These are phyloP conservation scores for Calocybe gambosa DNA, from an alignment of 1,284 basidiomycete genomes.

Conservation along the genomic window DNA sequence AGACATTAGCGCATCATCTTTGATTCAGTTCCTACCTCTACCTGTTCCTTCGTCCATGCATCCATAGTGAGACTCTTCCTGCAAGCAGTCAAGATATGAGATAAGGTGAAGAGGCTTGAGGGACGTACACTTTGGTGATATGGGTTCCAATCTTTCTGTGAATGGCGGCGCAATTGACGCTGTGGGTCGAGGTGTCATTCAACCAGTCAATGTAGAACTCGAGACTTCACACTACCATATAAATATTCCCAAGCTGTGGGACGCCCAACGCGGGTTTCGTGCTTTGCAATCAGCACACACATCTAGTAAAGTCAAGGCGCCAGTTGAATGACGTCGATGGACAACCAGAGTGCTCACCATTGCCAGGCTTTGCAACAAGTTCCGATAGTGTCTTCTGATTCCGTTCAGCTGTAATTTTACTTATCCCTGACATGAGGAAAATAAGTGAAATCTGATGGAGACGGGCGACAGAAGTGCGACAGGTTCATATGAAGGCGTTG, in stretches of 20 bases:
- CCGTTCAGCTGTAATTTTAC: slow-evolving; percentile 61
- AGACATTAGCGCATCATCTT: slow-evolving; percentile 5
- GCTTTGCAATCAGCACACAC: slow-evolving; percentile 82
- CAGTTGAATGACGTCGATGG: slow-evolving; percentile 7
- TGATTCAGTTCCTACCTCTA: slow-evolving; percentile 49
- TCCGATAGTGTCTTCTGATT: slow-evolving; percentile 66
- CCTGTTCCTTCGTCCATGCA: slow-evolving; percentile 80
- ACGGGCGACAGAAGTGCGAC: too few relatives aligned
- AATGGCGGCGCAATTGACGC: slow-evolving; percentile 78
- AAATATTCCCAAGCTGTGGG: slow-evolving; percentile 76
- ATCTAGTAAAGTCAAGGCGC: slow-evolving; percentile 37
- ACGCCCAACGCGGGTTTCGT: slow-evolving; percentile 76
- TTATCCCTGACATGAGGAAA: slow-evolving; percentile 32
- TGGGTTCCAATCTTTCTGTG: slow-evolving; percentile 88
- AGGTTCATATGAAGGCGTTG: not conserved
- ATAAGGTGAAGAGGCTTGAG: not conserved
- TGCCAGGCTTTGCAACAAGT: slow-evolving; percentile 64
- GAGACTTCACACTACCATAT: slow-evolving; percentile 49
- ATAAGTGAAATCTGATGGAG: not conserved
- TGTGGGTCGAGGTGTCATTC: slow-evolving; percentile 22
- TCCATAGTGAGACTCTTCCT: slow-evolving; percentile 84
- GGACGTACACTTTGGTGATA: slow-evolving; percentile 69
- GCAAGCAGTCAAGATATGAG: slow-evolving; percentile 2
- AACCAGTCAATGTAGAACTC: not conserved
- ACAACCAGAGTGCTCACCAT: slow-evolving; percentile 42